A percentile compares a stretch with the other conserved stretches of the same genome.
Conservation (phyloP, 345 rosid species). For the Bretschneidera sinensis region DNA sequence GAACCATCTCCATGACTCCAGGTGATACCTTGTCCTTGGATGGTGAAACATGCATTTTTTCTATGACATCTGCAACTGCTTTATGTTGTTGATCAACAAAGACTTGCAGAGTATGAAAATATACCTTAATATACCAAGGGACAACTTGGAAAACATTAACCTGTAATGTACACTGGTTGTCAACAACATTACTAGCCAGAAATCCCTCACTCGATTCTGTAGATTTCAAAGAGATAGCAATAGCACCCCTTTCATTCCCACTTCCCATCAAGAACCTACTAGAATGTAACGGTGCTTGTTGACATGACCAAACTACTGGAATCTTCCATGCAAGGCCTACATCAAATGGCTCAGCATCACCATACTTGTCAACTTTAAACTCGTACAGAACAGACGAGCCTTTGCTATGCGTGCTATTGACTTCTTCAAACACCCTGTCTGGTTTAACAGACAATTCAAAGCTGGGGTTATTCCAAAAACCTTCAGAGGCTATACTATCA, state of each 20-base stretch:
- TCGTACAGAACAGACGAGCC: slow-evolving; percentile 41
- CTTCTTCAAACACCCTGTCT: slow-evolving; percentile 56
- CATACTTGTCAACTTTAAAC: slow-evolving; percentile 54
- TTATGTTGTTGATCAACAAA: slow-evolving; percentile 63
- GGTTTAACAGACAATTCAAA: slow-evolving; percentile 63
- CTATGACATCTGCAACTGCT: slow-evolving; percentile 42
- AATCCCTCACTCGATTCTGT: slow-evolving; percentile 34
- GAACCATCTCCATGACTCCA: slow-evolving; percentile 83
- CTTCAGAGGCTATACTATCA: slow-evolving; percentile 23
- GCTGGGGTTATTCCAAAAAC: slow-evolving; percentile 26
- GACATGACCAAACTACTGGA: slow-evolving; percentile 68
- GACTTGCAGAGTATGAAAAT: slow-evolving; percentile 66
- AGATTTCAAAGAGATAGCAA: slow-evolving; percentile 75
- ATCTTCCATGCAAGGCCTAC: slow-evolving; percentile 66
- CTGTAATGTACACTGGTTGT: slow-evolving; percentile 43
- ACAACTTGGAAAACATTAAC: slow-evolving; percentile 85
- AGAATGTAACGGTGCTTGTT: slow-evolving; percentile 66
- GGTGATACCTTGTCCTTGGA: slow-evolving; percentile 89
- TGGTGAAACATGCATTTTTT: slow-evolving; percentile 73
- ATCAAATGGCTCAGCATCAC: slow-evolving; percentile 58
- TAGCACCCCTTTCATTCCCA: slow-evolving; percentile 95
- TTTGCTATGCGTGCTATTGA: slow-evolving; percentile 20
- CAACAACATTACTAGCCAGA: slow-evolving; percentile 11
- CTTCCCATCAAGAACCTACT: slow-evolving; percentile 95
- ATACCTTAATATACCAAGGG: slow-evolving; percentile 94